phyloP scores from a whole-genome alignment of 2,329 filamentous ascomycete genomes.

The Leptographium lundbergii region DNA sequence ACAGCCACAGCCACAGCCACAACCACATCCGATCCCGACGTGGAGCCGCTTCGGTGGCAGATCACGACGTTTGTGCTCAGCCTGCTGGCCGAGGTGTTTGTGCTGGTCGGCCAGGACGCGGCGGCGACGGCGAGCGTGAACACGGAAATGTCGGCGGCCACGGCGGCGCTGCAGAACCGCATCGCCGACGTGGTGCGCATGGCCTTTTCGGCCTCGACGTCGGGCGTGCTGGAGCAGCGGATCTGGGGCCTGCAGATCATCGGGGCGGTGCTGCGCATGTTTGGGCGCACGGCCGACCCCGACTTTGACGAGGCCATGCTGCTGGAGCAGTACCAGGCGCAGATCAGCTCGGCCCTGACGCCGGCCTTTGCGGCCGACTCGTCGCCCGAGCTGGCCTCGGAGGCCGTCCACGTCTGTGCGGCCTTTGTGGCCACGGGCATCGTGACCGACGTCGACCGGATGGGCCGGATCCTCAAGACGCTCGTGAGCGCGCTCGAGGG shows the following conservation, averaged over 20 bases:
- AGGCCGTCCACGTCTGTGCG: constrained; percentile 95
- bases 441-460: constrained; percentile 93
- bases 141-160: constrained; percentile 45
- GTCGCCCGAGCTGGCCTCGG: constrained; percentile 86
- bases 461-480: constrained; percentile 94
- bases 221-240: constrained; percentile 77
- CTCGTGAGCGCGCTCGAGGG: constrained; percentile 84
- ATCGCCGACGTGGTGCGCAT: constrained; percentile 91
- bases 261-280: constrained; percentile 86
- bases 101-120: constrained; percentile 65
- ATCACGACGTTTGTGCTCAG: constrained; percentile 89
- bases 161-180: constrained; percentile 65
- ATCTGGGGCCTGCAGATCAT: constrained; percentile 91
- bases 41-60: constrained; percentile 90
- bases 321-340: constrained; percentile 94
- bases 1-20: too few species aligned
- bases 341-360: constrained; percentile 92
- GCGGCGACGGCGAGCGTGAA: constrained; percentile 54
- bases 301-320: constrained; percentile 97
- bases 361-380: constrained; percentile 94
- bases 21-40: constrained; percentile 30
- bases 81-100: constrained; percentile 72
- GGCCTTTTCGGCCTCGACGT: constrained; percentile 94
- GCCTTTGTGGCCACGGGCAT: constrained; percentile 96
- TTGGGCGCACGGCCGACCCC: constrained; percentile 87